Evolutionary conservation across 2,329 filamentous ascomycete genomes (phyloP).

Genomic region (Colletotrichum agaves): DNA sequence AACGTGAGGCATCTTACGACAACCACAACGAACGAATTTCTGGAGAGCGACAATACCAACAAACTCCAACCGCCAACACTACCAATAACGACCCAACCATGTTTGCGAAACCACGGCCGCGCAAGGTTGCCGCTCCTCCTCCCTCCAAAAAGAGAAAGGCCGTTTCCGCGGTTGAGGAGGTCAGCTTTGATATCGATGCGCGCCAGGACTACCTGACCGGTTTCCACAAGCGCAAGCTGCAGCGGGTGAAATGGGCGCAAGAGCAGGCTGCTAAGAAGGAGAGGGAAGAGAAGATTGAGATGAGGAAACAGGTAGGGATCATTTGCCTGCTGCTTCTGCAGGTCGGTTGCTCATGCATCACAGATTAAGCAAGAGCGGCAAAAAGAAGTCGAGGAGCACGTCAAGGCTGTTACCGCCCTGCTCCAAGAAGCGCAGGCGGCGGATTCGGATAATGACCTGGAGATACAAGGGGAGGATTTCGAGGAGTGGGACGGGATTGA

Average conservation of each 20-base stretch:
- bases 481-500: conserved; percentile 75
- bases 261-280: conserved; percentile 82
- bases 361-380: conserved; percentile 87
- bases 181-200: conserved; percentile 83
- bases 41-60: background rate
- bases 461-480: conserved; percentile 51
- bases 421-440: conserved; percentile 70
- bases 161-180: conserved; percentile 74
- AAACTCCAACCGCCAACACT: background rate
- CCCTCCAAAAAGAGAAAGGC: conserved; percentile 75
- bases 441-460: conserved; percentile 52
- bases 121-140: conserved; percentile 67
- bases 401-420: conserved; percentile 78
- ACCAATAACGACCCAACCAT: conserved; percentile 44
- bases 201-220: conserved; percentile 91
- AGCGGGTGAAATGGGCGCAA: conserved; percentile 85
- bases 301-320: conserved; percentile 76
- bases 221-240: conserved; percentile 94
- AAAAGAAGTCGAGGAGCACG: conserved; percentile 83
- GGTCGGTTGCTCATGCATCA: background rate
- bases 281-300: conserved; percentile 78
- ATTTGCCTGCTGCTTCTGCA: background rate
- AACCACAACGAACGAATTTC: conserved; percentile 24
- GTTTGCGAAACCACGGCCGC: conserved; percentile 69
- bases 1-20: background rate